phyloP scores from a whole-genome alignment of 78 protist species.

The Chrysochromulina parva region DNA sequence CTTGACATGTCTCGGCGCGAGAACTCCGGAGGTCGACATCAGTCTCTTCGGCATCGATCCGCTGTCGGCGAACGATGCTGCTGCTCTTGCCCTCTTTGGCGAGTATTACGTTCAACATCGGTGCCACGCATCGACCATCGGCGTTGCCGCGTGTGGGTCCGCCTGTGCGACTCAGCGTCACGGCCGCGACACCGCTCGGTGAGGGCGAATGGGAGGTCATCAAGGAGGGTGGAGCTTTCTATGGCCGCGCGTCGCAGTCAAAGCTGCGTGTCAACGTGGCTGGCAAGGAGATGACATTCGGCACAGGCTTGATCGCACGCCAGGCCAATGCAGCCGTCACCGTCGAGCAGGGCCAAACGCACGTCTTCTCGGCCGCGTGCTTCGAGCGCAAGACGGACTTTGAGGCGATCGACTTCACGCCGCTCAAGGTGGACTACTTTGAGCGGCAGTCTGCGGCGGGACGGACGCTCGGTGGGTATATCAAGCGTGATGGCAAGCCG shows the following conservation, averaged over 20 bases:
- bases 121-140: too few relatives aligned
- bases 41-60: too few relatives aligned
- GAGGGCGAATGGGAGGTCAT: neutral
- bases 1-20: too few relatives aligned
- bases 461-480: neutral
- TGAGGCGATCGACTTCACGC: neutral
- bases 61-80: too few relatives aligned
- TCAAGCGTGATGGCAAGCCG: slow-evolving; percentile 37
- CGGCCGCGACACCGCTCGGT: neutral
- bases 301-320: neutral
- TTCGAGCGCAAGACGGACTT: neutral
- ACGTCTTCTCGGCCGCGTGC: neutral
- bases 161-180: too few relatives aligned
- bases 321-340: neutral
- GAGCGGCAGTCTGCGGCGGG: slow-evolving; percentile 18
- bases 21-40: too few relatives aligned
- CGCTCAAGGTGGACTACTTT: slow-evolving; percentile 22
- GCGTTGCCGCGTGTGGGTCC: too few relatives aligned
- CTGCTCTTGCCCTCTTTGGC: too few relatives aligned
- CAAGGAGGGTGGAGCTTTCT: neutral
- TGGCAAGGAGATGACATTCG: neutral
- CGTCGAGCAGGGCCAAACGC: neutral
- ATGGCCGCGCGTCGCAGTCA: too few relatives aligned
- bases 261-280: neutral
- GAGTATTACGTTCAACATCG: too few relatives aligned